phyloP scores from a whole-genome alignment of 1,284 basidiomycete species.

The Pulveroboletus sp. region DNA sequence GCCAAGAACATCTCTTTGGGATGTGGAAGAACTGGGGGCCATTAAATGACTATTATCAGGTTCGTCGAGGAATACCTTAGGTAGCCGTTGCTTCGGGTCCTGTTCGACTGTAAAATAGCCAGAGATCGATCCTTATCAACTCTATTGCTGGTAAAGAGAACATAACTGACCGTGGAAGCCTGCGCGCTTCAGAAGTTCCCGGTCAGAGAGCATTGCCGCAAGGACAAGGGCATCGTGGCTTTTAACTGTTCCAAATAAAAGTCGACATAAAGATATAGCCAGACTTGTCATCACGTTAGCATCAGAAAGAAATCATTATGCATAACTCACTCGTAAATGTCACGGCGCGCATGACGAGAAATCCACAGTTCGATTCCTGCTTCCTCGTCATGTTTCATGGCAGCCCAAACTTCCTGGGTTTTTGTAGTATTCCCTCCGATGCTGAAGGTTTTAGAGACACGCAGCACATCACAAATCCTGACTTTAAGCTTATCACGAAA shows the following conservation, averaged over 20 bases:
- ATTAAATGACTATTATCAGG: too few relatives aligned
- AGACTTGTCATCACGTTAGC: neutral
- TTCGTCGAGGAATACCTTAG: neutral
- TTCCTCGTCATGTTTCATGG: neutral
- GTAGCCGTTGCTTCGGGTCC: neutral
- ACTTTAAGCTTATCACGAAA: too few relatives aligned
- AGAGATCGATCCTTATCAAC: too few relatives aligned
- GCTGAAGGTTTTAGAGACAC: constrained; percentile 3
- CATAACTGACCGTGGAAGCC: neutral
- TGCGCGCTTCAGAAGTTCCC: neutral
- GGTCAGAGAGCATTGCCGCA: neutral
- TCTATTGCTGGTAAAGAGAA: too few relatives aligned
- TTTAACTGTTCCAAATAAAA: neutral
- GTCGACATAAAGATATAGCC: neutral
- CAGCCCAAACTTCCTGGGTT: constrained; percentile 2
- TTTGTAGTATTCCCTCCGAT: neutral
- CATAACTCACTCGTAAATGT: constrained; percentile 80
- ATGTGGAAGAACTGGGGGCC: too few relatives aligned
- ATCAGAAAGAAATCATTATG: neutral
- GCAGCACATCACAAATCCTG: neutral
- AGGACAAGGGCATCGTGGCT: neutral
- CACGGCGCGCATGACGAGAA: constrained; percentile 51
- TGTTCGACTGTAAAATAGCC: neutral
- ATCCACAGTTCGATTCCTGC: constrained; percentile 8
- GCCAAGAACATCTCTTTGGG: too few relatives aligned